These are phyloP conservation scores for Kwoniella sp. DNA, from an alignment of 768 basidiomycete genomes.

Conservation along the genomic window DNA sequence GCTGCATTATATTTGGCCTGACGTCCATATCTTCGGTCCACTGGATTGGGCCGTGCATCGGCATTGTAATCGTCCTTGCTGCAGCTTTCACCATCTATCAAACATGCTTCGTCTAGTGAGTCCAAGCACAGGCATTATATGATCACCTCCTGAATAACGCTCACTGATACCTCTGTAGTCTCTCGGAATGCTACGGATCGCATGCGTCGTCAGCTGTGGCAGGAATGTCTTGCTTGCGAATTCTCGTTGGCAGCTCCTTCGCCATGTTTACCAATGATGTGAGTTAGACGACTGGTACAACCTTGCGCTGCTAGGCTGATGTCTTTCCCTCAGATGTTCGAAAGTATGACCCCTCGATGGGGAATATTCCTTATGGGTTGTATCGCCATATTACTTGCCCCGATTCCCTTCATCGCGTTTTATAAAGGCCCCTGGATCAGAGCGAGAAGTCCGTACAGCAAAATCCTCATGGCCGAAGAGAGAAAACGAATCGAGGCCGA, in stretches of 20 bases:
- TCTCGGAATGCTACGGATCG: conserved; percentile 65
- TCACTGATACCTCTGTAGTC: conserved; percentile 20
- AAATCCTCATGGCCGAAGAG: conserved; percentile 47
- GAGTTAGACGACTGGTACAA: too few species aligned
- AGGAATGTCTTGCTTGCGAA: conserved; percentile 67
- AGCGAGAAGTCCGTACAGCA: conserved; percentile 37
- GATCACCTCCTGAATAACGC: too few species aligned
- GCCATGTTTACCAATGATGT: conserved; percentile 61
- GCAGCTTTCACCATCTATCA: conserved; percentile 21
- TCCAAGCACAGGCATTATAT: conserved; percentile 4
- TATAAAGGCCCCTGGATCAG: conserved; percentile 54
- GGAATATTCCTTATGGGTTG: conserved; percentile 55
- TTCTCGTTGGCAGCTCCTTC: conserved; percentile 59
- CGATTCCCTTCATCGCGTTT: conserved; percentile 59
- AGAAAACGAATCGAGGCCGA: conserved; percentile 21
- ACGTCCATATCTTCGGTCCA: conserved; percentile 62
- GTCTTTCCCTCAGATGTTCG: conserved; percentile 60
- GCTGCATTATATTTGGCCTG: conserved; percentile 70
- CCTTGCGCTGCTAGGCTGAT: not conserved
- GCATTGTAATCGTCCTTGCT: conserved; percentile 61
- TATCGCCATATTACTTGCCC: conserved; percentile 63
- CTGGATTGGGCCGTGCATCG: conserved; percentile 69
- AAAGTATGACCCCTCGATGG: conserved; percentile 65
- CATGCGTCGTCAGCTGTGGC: conserved; percentile 72
- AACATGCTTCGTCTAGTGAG: conserved; percentile 60